Conservation (phyloP, 2,329 filamentous ascomycete genomes). For the Westerdykella aurantiaca region DNA sequence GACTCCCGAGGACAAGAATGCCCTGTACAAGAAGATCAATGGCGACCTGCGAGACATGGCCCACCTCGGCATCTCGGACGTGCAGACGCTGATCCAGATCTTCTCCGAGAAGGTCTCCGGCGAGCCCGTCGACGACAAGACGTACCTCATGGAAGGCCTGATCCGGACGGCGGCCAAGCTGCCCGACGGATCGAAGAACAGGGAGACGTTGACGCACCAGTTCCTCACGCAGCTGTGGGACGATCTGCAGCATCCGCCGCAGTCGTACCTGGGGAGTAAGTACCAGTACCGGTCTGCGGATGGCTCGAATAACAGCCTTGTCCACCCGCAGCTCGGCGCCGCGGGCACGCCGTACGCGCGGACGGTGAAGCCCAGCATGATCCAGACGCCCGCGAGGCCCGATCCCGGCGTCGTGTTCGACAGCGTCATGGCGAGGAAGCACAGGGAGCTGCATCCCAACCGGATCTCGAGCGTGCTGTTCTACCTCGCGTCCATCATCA, state of each 20-base stretch:
- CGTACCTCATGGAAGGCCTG: constrained; percentile 55
- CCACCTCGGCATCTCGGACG: constrained; percentile 28
- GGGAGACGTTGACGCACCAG: constrained; percentile 38
- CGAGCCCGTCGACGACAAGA: constrained; percentile 55
- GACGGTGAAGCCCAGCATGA: constrained; percentile 54
- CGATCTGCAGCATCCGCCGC: constrained; percentile 46
- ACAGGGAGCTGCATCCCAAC: constrained; percentile 61
- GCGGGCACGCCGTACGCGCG: constrained; percentile 65
- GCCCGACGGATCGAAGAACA: constrained; percentile 36
- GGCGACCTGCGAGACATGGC: constrained; percentile 29
- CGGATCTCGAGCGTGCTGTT: constrained; percentile 71
- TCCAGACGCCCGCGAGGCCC: constrained; percentile 56
- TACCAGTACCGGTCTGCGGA: constrained; percentile 46
- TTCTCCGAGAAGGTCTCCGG: constrained; percentile 41
- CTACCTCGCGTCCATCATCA: constrained; percentile 65
- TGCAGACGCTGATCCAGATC: constrained; percentile 35
- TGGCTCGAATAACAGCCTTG: constrained; percentile 52
- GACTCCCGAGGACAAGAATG: constrained; percentile 24
- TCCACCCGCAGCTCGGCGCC: constrained; percentile 58
- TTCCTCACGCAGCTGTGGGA: constrained; percentile 46
- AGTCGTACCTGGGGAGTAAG: constrained; percentile 41
- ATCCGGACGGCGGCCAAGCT: constrained; percentile 45
- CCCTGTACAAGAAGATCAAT: constrained; percentile 31
- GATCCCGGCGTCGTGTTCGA: constrained; percentile 65
- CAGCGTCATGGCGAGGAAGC: constrained; percentile 57